These are phyloP conservation scores for Neoarthrinium moseri DNA, from an alignment of 2,329 filamentous ascomycete species.

Conservation along the genomic window DNA sequence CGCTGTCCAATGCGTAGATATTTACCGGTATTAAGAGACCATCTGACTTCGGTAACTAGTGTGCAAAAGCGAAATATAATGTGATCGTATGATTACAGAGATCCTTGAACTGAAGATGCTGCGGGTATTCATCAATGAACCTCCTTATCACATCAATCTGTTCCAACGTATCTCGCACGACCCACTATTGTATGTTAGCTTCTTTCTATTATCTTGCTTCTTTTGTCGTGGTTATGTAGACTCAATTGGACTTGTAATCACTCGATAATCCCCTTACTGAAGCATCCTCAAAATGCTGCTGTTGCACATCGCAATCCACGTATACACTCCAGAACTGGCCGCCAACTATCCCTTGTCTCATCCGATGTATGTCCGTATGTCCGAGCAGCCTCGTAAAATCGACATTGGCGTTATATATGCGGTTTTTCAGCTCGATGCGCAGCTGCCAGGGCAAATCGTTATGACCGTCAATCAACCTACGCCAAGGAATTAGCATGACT, in stretches of 20 bases:
- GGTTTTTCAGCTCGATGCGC: slow-evolving; percentile 27
- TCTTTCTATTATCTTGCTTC: neutral
- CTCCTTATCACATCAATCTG: neutral
- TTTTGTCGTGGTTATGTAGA: too few relatives aligned
- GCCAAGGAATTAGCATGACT: neutral
- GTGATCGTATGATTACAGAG: too few relatives aligned
- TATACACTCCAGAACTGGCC: slow-evolving; percentile 31
- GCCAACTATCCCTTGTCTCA: slow-evolving; percentile 27
- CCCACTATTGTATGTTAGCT: slow-evolving; percentile 7
- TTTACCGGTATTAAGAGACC: too few relatives aligned
- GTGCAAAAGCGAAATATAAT: too few relatives aligned
- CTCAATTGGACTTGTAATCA: too few relatives aligned
- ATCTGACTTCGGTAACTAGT: too few relatives aligned
- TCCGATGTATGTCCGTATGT: slow-evolving; percentile 25
- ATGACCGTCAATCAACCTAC: slow-evolving; percentile 28
- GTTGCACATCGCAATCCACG: slow-evolving; percentile 21
- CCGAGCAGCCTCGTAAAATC: slow-evolving; percentile 17
- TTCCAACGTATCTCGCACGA: slow-evolving; percentile 15
- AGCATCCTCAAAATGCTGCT: slow-evolving; percentile 23
- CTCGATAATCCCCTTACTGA: slow-evolving; percentile 18
- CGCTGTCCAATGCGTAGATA: too few relatives aligned
- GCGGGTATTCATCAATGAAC: neutral
- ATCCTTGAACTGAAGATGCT: neutral
- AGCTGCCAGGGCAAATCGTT: slow-evolving; percentile 29
- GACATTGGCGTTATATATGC: slow-evolving; percentile 18